Evolutionary conservation across 2,329 filamentous ascomycete genomes (phyloP), one percentile per base, ranked within the genome.

Genomic region (Calonectria fujianensis): DNA sequence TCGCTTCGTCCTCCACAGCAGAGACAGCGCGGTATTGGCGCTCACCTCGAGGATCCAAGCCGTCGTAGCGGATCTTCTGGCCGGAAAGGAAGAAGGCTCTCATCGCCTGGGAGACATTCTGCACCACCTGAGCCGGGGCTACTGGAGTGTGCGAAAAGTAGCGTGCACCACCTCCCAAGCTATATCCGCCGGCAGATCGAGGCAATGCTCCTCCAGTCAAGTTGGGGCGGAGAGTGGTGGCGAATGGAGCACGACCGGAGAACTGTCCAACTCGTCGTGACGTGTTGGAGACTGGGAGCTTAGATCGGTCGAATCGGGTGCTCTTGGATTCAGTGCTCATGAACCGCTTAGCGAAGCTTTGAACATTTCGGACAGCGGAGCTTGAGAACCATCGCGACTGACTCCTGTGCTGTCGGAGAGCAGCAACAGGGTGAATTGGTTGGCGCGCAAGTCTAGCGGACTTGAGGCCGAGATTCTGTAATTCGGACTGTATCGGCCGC

Each of bases 31-130:
- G 94, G 88, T 95, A 98, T 74, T 91, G 91, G 86, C 94, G 94
- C 85, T 96, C 93, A 57, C 96, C 96, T 14, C 90, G 92, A 20
- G 91, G 85, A 70, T 93, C 92, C 54, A 94, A 84, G 16, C 96
- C 96, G 83, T 98, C 94, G 80, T 96, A 98, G 73, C 94, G 94
- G 13, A 94, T 93, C 84, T 96, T 97, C 82, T 98, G 93, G 0
- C 97, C 97, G 0, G 94, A 96, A n/a, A 98, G 89, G 86, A 95
- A 94, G 86, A 99, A 98, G 16, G 96, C 96, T 69, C 97, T 93
- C 82, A 98, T 93, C 7, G 96, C 97, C 80, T 96, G 93, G 16
- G 95, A 98, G n/a, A 98, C 96, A 85, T 98, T 98, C 84, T 97
- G 94, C 67, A 98, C 91, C 61, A 98, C 95, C 84, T 98, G 95